These are phyloP conservation scores for Coemansia sp. DNA, from an alignment of 192 early-diverging fungal genomes.

Conservation along the genomic window DNA sequence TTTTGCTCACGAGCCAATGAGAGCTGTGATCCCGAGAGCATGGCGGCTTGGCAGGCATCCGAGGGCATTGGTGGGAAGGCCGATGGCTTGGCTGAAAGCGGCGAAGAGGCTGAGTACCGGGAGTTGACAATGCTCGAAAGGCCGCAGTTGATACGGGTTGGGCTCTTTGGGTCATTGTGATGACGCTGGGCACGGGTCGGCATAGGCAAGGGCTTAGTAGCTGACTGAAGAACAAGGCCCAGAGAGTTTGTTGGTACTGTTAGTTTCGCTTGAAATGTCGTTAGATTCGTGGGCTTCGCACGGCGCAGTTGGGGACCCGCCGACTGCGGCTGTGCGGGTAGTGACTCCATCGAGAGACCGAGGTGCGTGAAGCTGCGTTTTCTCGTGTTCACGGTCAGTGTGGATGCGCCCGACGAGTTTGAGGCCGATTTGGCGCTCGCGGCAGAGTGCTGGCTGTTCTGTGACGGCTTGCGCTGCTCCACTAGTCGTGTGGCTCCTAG, in stretches of 20 bases:
- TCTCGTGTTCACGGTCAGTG: conserved; percentile 38
- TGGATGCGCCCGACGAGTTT: conserved; percentile 35
- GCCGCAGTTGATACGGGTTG: conserved; percentile 39
- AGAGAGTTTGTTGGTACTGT: conserved; percentile 51
- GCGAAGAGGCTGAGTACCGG: conserved; percentile 18
- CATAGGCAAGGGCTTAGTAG: conserved; percentile 29
- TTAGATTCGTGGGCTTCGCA: conserved; percentile 38
- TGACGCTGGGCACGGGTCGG: conserved; percentile 54
- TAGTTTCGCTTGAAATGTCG: conserved; percentile 36
- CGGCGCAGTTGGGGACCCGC: conserved; percentile 39
- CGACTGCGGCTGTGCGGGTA: conserved; percentile 16
- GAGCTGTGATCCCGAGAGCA: conserved; percentile 46
- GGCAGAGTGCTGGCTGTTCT: conserved; percentile 46
- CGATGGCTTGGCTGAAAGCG: conserved; percentile 9
- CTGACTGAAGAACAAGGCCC: conserved; percentile 49
- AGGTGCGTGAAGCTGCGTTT: conserved; percentile 60
- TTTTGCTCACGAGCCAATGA: conserved; percentile 16
- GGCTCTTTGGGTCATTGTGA: conserved; percentile 52
- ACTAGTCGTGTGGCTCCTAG: conserved; percentile 11
- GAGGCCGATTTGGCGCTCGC: conserved; percentile 25
- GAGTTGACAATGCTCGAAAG: conserved; percentile 41
- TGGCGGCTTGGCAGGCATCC: conserved; percentile 55
- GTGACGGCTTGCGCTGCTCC: conserved; percentile 47
- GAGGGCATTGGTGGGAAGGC: conserved; percentile 59
- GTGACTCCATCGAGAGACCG: conserved; percentile 55